These are phyloP conservation scores for Macrolepiota albuminosa DNA, from an alignment of 768 basidiomycete species.

Conservation along the genomic window DNA sequence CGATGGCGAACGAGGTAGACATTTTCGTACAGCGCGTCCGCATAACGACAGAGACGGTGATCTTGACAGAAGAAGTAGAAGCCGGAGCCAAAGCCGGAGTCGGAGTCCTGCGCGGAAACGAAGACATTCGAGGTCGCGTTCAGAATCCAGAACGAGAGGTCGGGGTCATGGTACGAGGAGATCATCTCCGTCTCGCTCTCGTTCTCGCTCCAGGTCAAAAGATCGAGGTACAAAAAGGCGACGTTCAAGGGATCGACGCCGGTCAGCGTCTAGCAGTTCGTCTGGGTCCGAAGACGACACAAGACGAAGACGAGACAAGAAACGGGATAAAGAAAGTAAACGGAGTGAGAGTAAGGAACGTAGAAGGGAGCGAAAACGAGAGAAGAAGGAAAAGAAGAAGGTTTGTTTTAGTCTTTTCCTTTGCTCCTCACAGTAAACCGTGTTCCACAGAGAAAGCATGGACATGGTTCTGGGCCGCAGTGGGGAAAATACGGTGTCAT, in stretches of 20 bases:
- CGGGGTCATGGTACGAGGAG: constrained; percentile 26
- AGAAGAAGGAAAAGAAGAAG: constrained; percentile 49
- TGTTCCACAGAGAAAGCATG: constrained; percentile 47
- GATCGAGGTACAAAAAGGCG: constrained; percentile 9
- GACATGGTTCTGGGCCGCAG: constrained; percentile 50
- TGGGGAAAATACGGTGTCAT: constrained; percentile 94
- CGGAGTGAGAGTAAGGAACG: constrained; percentile 40
- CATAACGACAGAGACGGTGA: constrained; percentile 1
- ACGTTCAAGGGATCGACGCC: constrained; percentile 13
- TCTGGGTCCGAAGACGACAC: constrained; percentile 37
- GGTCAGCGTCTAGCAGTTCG: constrained; percentile 36
- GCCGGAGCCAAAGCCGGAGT: constrained; percentile 22
- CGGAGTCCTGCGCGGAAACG: constrained; percentile 28
- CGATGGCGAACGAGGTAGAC: not conserved
- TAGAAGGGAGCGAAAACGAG: constrained; percentile 37
- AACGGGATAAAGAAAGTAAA: constrained; percentile 43
- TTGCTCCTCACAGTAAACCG: not conserved
- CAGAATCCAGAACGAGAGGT: constrained; percentile 25
- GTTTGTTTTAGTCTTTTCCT: constrained; percentile 19
- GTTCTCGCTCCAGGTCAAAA: constrained; percentile 24
- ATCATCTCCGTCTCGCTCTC: constrained; percentile 26
- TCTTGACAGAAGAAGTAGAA: constrained; percentile 19
- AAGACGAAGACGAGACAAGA: constrained; percentile 40
- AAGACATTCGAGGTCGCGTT: constrained; percentile 30
- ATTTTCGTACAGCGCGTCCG: not conserved